phyloP scores from a whole-genome alignment of 306 rosid genomes.

The Glycyrrhiza uralensis region DNA sequence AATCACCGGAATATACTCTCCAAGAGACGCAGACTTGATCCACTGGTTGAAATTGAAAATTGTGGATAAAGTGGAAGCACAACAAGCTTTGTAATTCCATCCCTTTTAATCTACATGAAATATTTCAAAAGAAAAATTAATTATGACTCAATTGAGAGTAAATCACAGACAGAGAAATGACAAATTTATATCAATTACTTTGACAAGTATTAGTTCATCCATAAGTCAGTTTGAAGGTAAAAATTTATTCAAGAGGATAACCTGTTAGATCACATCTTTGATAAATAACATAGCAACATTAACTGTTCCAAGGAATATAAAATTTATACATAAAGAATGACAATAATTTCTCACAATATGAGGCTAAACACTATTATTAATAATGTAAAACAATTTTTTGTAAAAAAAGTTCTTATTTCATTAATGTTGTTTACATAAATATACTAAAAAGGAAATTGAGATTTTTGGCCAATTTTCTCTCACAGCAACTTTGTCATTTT shows the following conservation, averaged over 20 bases:
- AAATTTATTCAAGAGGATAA: background rate
- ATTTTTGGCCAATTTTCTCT: background rate
- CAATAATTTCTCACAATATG: background rate
- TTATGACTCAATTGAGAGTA: conserved; percentile 25
- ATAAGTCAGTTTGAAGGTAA: background rate
- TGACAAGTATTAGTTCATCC: background rate
- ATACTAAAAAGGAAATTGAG: background rate
- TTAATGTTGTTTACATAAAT: background rate
- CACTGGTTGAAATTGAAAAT: conserved; percentile 97
- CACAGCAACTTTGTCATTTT: background rate
- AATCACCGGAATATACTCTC: conserved; percentile 91
- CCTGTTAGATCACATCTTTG: conserved; percentile 4
- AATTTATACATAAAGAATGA: background rate
- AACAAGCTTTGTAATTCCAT: conserved; percentile 89
- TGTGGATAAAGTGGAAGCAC: conserved; percentile 99
- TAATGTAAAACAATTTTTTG: background rate
- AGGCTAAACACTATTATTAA: background rate
- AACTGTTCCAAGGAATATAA: background rate
- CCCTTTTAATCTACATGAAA: conserved; percentile 71
- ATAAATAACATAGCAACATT: background rate
- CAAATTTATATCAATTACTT: conserved; percentile 7
- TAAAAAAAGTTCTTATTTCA: background rate
- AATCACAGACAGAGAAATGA: background rate
- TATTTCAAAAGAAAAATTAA: conserved; percentile 17
- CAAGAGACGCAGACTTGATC: conserved; percentile 94